A percentile compares a stretch with the other conserved stretches of the same genome.
These are phyloP conservation scores for Chalciporus chontae DNA, from an alignment of 768 basidiomycete species.

Conservation along the genomic window DNA sequence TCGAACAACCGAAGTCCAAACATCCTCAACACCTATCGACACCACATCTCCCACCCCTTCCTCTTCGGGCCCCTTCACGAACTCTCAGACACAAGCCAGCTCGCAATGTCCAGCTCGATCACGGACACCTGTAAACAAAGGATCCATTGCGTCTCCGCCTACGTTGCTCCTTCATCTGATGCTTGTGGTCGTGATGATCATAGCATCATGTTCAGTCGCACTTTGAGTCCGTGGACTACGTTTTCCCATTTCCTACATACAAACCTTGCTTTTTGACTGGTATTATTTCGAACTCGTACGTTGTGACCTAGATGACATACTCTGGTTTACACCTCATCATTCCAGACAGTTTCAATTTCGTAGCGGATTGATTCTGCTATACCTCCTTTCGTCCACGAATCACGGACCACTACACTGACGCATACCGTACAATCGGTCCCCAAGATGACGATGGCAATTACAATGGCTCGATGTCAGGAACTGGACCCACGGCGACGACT, in stretches of 20 bases:
- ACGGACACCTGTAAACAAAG: slow-evolving; percentile 4
- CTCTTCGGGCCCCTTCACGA: slow-evolving; percentile 4
- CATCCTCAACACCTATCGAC: neutral
- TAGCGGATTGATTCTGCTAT: slow-evolving; percentile 1
- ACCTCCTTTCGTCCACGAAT: neutral
- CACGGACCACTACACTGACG: neutral
- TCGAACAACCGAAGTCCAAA: neutral
- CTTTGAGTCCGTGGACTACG: slow-evolving; percentile 15
- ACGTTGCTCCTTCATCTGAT: slow-evolving; percentile 15
- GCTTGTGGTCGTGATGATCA: slow-evolving; percentile 24
- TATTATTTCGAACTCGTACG: neutral
- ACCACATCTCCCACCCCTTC: neutral
- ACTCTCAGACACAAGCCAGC: slow-evolving; percentile 19
- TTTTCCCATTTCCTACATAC: neutral
- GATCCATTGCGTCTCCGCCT: slow-evolving; percentile 3
- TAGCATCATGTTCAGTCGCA: slow-evolving; percentile 20
- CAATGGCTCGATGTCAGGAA: slow-evolving; percentile 63
- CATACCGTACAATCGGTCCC: neutral
- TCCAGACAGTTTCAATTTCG: neutral
- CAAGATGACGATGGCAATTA: slow-evolving; percentile 18
- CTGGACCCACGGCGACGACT: slow-evolving; percentile 73
- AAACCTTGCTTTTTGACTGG: neutral
- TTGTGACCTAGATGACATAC: neutral
- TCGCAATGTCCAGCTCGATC: slow-evolving; percentile 20
- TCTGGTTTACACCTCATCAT: neutral